Percentiles rank a stretch among this genome's conserved stretches.
Conservation (phyloP, 2,329 filamentous ascomycete genomes). For the Amesomyces nigricolor region DNA sequence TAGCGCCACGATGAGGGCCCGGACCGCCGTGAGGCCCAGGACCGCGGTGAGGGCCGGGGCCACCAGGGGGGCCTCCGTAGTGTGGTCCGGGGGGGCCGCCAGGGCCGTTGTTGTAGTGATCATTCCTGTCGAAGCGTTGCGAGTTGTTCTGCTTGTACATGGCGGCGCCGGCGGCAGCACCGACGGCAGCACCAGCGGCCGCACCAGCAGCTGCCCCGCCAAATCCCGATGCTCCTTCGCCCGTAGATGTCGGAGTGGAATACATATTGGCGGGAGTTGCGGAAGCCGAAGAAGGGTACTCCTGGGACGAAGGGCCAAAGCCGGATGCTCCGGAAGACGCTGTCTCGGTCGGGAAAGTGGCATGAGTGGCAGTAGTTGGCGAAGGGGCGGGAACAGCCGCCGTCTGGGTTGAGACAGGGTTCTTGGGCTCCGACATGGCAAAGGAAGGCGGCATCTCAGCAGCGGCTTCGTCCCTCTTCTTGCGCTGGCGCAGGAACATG, state of each 20-base stretch:
- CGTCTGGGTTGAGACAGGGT: background rate
- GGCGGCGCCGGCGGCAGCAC: background rate
- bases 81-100: background rate
- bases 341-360: background rate
- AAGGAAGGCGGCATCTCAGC: background rate
- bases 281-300: background rate
- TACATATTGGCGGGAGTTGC: conserved; percentile 1
- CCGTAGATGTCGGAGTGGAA: background rate
- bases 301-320: background rate
- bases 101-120: background rate
- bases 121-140: background rate
- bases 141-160: background rate
- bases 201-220: background rate
- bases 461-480: conserved; percentile 3
- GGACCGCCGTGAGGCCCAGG: too few species aligned
- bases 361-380: too few species aligned
- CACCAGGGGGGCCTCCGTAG: background rate
- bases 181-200: too few species aligned
- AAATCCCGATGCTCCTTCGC: background rate
- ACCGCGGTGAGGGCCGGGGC: too few species aligned
- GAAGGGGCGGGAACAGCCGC: background rate
- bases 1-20: too few species aligned
- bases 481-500: conserved; percentile 15
- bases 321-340: background rate
- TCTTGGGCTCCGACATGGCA: conserved; percentile 3